A percentile compares a stretch with the other conserved stretches of the same genome.
phyloP scores from a whole-genome alignment of 2,329 filamentous ascomycete genomes.

The Monosporascus cannonballus region DNA sequence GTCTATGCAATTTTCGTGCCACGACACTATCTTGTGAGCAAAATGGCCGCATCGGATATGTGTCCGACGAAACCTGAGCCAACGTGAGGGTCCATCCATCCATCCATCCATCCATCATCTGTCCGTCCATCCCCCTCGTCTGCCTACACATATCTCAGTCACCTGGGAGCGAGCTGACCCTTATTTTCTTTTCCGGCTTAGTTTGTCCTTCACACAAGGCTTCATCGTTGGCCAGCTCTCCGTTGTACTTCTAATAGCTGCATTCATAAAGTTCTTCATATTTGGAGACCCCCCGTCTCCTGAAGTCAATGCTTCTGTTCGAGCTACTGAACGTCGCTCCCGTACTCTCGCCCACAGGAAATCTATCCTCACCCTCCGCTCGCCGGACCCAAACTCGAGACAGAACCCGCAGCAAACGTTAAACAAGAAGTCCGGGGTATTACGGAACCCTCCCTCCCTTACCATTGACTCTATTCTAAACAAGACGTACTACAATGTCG shows the following conservation, averaged over 20 bases:
- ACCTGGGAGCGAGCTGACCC: conserved; percentile 11
- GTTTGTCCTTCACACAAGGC: conserved; percentile 87
- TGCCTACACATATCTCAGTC: no score
- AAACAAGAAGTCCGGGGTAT: conserved; percentile 62
- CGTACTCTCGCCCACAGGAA: conserved; percentile 71
- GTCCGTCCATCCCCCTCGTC: no score
- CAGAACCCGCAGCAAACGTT: conserved; percentile 36
- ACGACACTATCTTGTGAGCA: neutral
- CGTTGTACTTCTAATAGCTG: conserved; percentile 82
- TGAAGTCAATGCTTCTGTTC: conserved; percentile 69
- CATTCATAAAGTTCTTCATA: conserved; percentile 99
- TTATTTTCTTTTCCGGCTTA: conserved; percentile 26
- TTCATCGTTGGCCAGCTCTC: conserved; percentile 90
- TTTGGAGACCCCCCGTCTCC: conserved; percentile 88
- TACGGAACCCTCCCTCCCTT: conserved; percentile 66
- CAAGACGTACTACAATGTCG: conserved; percentile 96
- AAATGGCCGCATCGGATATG: conserved; percentile 22
- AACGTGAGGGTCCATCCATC: conserved; percentile 18
- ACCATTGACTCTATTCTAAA: conserved; percentile 91
- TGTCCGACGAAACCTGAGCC: conserved; percentile 29
- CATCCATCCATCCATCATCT: neutral
- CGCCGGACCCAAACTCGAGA: conserved; percentile 27
- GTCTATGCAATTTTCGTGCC: neutral
- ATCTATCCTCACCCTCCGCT: conserved; percentile 60
- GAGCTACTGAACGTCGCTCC: conserved; percentile 68